A percentile compares a stretch with the other conserved stretches of the same genome.
phyloP scores from a whole-genome alignment of 2,329 filamentous ascomycete species.

The Fusarium sp. region DNA sequence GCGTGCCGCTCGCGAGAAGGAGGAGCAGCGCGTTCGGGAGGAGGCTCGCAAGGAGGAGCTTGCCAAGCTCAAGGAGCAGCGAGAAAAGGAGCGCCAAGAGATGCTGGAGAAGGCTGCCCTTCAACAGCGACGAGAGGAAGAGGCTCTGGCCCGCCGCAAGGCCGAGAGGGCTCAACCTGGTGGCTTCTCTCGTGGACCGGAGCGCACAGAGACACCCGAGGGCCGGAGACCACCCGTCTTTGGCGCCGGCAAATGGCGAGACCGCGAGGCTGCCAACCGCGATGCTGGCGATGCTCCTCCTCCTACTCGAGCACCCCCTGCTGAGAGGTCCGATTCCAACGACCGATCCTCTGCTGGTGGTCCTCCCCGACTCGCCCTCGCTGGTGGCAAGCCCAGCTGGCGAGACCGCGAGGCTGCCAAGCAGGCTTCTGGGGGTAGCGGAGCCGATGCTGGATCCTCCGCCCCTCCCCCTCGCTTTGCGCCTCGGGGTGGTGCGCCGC shows the following conservation, averaged over 20 bases:
- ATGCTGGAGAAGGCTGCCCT: conserved; percentile 73
- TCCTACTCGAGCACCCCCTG: conserved; percentile 51
- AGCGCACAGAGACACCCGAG: conserved; percentile 51
- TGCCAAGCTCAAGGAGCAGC: conserved; percentile 76
- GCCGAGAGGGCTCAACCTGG: conserved; percentile 71
- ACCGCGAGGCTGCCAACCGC: conserved; percentile 55
- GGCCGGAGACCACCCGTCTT: conserved; percentile 53
- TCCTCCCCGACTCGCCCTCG: conserved; percentile 74
- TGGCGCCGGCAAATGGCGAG: conserved; percentile 62
- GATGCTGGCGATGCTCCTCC: conserved; percentile 50
- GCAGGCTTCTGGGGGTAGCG: conserved; percentile 55
- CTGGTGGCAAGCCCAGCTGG: conserved; percentile 75
- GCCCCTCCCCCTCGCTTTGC: conserved; percentile 59
- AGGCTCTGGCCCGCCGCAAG: conserved; percentile 83
- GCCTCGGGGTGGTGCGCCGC: conserved; percentile 58
- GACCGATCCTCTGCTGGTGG: conserved; percentile 61
- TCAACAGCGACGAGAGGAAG: conserved; percentile 89
- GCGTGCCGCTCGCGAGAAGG: conserved; percentile 83
- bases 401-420: conserved; percentile 78
- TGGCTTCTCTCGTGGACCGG: conserved; percentile 52
- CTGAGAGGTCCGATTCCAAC: conserved; percentile 65
- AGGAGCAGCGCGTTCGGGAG: conserved; percentile 84
- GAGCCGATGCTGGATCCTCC: conserved; percentile 55
- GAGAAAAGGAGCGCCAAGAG: conserved; percentile 79
- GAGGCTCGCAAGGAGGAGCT: conserved; percentile 84